A percentile compares a stretch with the other conserved stretches of the same genome.
These are phyloP conservation scores for Plenodomus biglobosus DNA, from an alignment of 2,329 filamentous ascomycete genomes.

Conservation along the genomic window DNA sequence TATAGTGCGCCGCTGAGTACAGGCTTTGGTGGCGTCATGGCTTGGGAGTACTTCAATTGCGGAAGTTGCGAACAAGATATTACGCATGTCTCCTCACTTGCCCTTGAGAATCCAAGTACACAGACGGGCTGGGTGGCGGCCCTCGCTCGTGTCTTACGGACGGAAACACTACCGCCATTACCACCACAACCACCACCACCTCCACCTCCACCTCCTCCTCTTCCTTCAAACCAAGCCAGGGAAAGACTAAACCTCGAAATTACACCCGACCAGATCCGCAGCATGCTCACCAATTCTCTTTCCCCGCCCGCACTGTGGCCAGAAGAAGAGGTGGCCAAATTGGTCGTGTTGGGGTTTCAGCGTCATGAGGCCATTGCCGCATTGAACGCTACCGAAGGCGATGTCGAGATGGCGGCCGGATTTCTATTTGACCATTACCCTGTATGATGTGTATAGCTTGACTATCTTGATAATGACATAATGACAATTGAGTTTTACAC, in stretches of 20 bases:
- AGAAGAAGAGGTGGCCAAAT: conserved; percentile 45
- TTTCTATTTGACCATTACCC: conserved; percentile 49
- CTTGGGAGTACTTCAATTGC: conserved; percentile 94
- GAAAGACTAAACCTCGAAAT: conserved; percentile 6
- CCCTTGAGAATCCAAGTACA: conserved; percentile 29
- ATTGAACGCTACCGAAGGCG: conserved; percentile 52
- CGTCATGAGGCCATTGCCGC: conserved; percentile 51
- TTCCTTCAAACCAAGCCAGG: conserved; percentile 4
- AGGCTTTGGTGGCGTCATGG: conserved; percentile 83
- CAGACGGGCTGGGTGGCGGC: conserved; percentile 64
- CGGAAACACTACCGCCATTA: conserved; percentile 24
- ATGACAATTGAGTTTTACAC: too few species aligned
- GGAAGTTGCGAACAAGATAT: conserved; percentile 36
- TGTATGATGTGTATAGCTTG: too few species aligned
- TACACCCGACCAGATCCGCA: conserved; percentile 36
- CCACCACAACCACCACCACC: conserved; percentile 16
- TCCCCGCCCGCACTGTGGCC: conserved; percentile 42
- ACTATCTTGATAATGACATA: too few species aligned
- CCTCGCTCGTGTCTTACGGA: conserved; percentile 56
- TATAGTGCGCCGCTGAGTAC: conserved; percentile 51
- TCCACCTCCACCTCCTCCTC: too few species aligned
- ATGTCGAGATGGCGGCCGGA: conserved; percentile 53
- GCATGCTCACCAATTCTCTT: conserved; percentile 38
- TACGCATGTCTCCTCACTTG: conserved; percentile 24
- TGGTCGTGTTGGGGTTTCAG: conserved; percentile 52